These are phyloP conservation scores for Asterophora lycoperdoides DNA, from an alignment of 768 basidiomycete species.

Conservation along the genomic window DNA sequence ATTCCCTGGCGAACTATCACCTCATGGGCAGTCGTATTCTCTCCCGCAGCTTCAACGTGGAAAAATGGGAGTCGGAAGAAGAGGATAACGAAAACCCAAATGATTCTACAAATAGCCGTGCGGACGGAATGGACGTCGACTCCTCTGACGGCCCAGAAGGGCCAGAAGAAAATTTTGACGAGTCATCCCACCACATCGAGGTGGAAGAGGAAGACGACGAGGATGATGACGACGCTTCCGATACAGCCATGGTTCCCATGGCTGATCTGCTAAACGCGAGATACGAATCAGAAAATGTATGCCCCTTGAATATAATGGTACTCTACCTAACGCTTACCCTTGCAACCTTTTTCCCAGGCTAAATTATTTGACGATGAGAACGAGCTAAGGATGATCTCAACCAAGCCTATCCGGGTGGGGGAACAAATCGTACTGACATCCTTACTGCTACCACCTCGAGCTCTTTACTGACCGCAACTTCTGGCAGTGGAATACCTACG, in stretches of 20 bases:
- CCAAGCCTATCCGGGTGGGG: slow-evolving; percentile 65
- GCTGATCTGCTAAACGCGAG: slow-evolving; percentile 95
- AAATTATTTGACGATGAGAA: slow-evolving; percentile 78
- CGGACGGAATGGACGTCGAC: slow-evolving; percentile 43
- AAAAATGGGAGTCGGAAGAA: slow-evolving; percentile 47
- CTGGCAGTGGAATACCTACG: slow-evolving; percentile 90
- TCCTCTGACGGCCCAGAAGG: slow-evolving; percentile 16
- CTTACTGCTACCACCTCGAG: slow-evolving; percentile 1
- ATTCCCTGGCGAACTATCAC: slow-evolving; percentile 75
- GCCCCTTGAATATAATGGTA: slow-evolving; percentile 19
- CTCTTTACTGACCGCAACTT: slow-evolving; percentile 4
- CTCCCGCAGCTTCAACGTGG: slow-evolving; percentile 88
- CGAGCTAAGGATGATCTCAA: slow-evolving; percentile 75
- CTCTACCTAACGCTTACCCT: slow-evolving; percentile 2
- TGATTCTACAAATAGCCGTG: slow-evolving; percentile 28
- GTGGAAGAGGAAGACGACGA: slow-evolving; percentile 41
- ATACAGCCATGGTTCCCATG: slow-evolving; percentile 91
- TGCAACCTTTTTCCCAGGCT: slow-evolving; percentile 46
- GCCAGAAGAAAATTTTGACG: slow-evolving; percentile 16
- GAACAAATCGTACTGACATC: slow-evolving; percentile 75
- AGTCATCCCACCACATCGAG: slow-evolving; percentile 25
- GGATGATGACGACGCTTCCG: slow-evolving; percentile 47
- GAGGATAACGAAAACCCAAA: slow-evolving; percentile 20
- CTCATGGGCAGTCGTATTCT: slow-evolving; percentile 88
- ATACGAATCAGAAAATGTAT: slow-evolving; percentile 78